Base-by-base conservation (phyloP, 257 asterid species). In the Rhazya stricta region DNA sequence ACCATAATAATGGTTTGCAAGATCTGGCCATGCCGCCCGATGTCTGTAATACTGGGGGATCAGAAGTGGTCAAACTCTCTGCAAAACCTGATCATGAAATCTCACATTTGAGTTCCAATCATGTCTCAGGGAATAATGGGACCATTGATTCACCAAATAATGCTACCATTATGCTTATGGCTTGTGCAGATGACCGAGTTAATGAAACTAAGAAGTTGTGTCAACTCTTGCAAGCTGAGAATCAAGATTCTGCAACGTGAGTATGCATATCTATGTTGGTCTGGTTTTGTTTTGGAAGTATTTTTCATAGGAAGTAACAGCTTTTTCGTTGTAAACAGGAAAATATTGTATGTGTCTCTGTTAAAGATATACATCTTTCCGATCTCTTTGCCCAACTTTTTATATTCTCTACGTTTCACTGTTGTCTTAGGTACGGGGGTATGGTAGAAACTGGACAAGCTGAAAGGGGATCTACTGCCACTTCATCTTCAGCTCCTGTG, bases 221-320 rank as follows among this genome's bases (percentile, higher is more conserved):
- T 69, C 74, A 73, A 67, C 78, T 74, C 72, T 65, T 78, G 36
- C 67, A 70, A 69, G 79, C 78, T 69, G 88, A 86, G 79, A 78
- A 71, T 71, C 85, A 78, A 79, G 79, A 79, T 71, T 73, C 66
- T 81, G 80, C 56, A 76, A 75, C 79, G 98, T 94, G 84, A 84
- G 87, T 58, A 41, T 74, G 69, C 50, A 7, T 69, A 70, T 67
- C 19, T 30, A 16, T 51, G 36, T 42, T 74, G 29, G 29, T 42
- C 32, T 16, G 37, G 12, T 69, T 36, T 71, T 65, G 76, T 56
- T 57, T 70, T 34, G 18, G 51, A 36, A 23, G 0, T 71, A 9
- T 3, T 39, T 39, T 48, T 43, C 27, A 57, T 6, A 29, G 23
- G 23, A 57, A 30, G 42, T 32, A 16, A n/a, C 67, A 9, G 6